These are phyloP conservation scores for Herpotrichia juniperi DNA, from an alignment of 2,329 filamentous ascomycete species.

Conservation along the genomic window DNA sequence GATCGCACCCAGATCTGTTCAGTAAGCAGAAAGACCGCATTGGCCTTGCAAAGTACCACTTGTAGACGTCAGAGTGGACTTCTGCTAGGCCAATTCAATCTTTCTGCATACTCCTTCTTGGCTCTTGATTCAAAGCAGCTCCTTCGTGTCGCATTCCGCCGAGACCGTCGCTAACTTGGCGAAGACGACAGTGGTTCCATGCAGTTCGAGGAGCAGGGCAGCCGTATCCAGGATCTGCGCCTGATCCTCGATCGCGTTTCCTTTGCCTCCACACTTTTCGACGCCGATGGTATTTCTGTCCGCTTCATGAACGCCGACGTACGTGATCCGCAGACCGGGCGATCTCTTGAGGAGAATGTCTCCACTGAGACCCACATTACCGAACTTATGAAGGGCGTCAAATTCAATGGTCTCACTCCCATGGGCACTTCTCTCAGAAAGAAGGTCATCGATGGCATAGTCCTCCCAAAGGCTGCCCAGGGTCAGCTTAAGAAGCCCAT, in stretches of 20 bases:
- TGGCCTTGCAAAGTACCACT: too few species aligned
- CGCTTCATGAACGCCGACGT: constrained; percentile 70
- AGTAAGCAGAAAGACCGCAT: too few species aligned
- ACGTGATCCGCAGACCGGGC: constrained; percentile 30
- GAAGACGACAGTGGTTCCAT: constrained; percentile 72
- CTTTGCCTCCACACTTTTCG: constrained; percentile 71
- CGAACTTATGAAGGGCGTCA: constrained; percentile 61
- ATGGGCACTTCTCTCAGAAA: constrained; percentile 67
- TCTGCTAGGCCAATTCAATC: too few species aligned
- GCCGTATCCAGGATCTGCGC: constrained; percentile 70
- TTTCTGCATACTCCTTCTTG: too few species aligned
- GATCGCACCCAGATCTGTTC: too few species aligned
- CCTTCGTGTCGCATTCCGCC: too few species aligned
- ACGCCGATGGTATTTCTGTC: constrained; percentile 70
- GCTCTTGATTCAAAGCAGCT: too few species aligned
- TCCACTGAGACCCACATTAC: constrained; percentile 64
- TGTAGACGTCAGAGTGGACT: too few species aligned
- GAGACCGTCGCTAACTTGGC: constrained; percentile 13
- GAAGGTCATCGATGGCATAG: constrained; percentile 68
- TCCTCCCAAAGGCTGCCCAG: constrained; percentile 59
- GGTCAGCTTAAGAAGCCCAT: constrained; percentile 67
- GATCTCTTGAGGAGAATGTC: constrained; percentile 60
- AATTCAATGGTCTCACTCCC: constrained; percentile 70
- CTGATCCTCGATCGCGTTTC: constrained; percentile 68
- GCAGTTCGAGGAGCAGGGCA: constrained; percentile 70